Conservation (phyloP, 1,284 basidiomycete genomes). For the Rhodofomes roseus region DNA sequence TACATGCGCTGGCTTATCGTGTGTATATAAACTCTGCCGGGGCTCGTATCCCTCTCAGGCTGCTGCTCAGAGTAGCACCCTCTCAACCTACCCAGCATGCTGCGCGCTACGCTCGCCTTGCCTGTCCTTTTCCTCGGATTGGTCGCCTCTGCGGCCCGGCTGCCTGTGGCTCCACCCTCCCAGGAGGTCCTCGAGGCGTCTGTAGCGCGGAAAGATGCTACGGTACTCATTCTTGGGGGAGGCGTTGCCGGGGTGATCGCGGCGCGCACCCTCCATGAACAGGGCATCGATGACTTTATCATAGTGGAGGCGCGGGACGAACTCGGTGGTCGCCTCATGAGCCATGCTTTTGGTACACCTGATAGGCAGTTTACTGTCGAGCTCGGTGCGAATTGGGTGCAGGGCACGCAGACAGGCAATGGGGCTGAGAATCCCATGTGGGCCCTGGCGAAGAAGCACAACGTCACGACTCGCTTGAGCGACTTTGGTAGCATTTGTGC, state of each 20-base stretch:
- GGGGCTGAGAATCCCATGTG: conserved; percentile 60
- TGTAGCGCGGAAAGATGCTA: conserved; percentile 19
- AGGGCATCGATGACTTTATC: conserved; percentile 57
- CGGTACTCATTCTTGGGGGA: conserved; percentile 55
- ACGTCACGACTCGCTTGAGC: conserved; percentile 43
- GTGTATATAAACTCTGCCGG: background rate
- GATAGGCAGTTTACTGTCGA: conserved; percentile 45
- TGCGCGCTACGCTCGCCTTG: background rate
- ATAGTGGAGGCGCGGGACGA: conserved; percentile 57
- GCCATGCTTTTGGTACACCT: conserved; percentile 38
- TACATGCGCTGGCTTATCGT: background rate
- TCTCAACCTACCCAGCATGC: background rate
- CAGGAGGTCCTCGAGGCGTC: background rate
- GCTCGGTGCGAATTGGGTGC: conserved; percentile 69
- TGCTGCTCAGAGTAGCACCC: background rate
- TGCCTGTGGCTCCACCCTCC: background rate
- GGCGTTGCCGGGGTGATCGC: conserved; percentile 66
- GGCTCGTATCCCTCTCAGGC: background rate
- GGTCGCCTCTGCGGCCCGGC: background rate
- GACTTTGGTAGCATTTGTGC: conserved; percentile 48
- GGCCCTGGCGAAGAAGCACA: conserved; percentile 55
- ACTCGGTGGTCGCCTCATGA: conserved; percentile 60
- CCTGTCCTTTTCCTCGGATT: background rate
- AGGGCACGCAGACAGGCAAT: conserved; percentile 52
- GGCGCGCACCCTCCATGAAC: conserved; percentile 54